Conservation (phyloP, 768 basidiomycete species). For the Calocybe indica region DNA sequence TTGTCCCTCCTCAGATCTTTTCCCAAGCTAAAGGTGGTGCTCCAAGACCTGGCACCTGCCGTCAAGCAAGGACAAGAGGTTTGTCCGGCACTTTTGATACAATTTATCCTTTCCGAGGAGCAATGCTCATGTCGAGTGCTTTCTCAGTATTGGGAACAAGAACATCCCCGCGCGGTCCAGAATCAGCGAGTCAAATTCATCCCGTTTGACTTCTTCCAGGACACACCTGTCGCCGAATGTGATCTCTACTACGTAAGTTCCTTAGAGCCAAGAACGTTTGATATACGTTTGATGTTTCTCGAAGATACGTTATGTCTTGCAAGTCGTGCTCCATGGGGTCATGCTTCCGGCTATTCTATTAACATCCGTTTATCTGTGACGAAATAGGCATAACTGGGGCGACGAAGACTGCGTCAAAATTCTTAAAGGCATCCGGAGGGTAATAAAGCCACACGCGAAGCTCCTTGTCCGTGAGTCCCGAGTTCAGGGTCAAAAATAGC, state of each 20-base stretch:
- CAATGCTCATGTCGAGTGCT: no score
- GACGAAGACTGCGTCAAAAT: constrained; percentile 23
- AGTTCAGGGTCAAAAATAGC: no score
- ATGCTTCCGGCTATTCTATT: background rate
- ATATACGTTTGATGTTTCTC: background rate
- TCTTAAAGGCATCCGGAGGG: constrained; percentile 19
- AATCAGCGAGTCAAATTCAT: constrained; percentile 29
- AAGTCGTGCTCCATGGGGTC: background rate
- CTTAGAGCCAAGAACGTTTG: background rate
- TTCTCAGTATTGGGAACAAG: constrained; percentile 21
- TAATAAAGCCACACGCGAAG: constrained; percentile 19
- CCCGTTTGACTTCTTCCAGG: constrained; percentile 31
- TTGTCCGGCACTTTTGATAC: constrained; percentile 17
- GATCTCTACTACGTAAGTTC: constrained; percentile 35
- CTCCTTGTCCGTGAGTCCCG: constrained; percentile 24
- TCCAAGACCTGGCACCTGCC: constrained; percentile 29
- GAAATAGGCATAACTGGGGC: constrained; percentile 28
- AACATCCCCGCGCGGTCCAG: constrained; percentile 13
- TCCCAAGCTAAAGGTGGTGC: constrained; percentile 26
- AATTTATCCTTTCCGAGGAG: no score
- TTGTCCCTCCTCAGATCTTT: constrained; percentile 25
- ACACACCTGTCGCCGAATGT: constrained; percentile 27
- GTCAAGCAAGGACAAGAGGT: constrained; percentile 25
- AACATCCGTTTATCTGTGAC: background rate
- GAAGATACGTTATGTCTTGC: no score